A percentile compares a stretch with the other conserved stretches of the same genome.
Conservation (phyloP, 805 yeast species). For the Dipodascopsis tothii region DNA sequence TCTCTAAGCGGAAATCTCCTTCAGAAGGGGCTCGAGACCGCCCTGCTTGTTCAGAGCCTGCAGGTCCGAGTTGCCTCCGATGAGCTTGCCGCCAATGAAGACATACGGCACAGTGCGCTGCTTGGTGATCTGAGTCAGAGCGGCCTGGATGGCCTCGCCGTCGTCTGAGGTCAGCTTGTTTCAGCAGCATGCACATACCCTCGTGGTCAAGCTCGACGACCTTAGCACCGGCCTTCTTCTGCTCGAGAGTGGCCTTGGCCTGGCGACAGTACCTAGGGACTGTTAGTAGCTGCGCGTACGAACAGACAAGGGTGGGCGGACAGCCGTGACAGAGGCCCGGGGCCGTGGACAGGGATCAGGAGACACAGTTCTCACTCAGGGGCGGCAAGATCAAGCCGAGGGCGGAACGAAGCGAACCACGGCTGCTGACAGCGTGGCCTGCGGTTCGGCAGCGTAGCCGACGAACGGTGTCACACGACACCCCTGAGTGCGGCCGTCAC, state of each 20-base stretch:
- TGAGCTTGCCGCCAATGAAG: constrained; percentile 82
- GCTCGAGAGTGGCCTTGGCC: constrained; percentile 39
- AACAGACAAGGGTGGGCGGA: no score
- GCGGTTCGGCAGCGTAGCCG: no score
- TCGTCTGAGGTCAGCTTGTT: constrained; percentile 36
- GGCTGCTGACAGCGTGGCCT: no score
- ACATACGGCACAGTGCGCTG: constrained; percentile 92
- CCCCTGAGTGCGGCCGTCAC: no score
- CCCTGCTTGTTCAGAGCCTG: constrained; percentile 62
- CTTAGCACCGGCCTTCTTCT: constrained; percentile 39
- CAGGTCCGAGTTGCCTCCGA: constrained; percentile 91
- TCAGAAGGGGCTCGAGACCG: constrained; percentile 41
- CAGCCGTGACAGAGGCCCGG: no score
- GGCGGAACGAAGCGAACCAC: no score
- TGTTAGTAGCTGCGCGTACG: constrained; percentile 45
- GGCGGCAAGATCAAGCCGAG: no score
- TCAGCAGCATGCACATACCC: constrained; percentile 6
- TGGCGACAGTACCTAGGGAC: constrained; percentile 37
- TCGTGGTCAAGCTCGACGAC: constrained; percentile 29
- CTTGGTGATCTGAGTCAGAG: constrained; percentile 68
- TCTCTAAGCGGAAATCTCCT: constrained; percentile 15
- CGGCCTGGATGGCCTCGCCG: constrained; percentile 75
- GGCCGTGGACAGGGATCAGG: no score
- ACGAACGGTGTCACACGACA: no score
- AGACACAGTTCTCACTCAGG: no score